Base-by-base conservation (phyloP, 1,284 basidiomycete species). In the Psilocybe mexicana region DNA sequence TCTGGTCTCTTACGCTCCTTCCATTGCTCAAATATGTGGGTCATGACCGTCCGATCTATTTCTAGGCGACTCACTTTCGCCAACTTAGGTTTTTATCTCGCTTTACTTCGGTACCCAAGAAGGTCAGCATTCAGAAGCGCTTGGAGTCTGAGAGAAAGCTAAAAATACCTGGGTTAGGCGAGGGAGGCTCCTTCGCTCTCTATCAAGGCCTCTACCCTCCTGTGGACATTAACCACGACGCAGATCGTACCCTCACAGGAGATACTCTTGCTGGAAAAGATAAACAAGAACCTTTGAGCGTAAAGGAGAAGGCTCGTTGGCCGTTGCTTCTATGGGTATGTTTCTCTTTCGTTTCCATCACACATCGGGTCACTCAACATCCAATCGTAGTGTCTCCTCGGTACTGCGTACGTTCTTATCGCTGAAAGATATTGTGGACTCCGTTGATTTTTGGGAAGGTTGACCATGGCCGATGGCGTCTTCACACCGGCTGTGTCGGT, bases 401-500 rank as follows among this genome's bases (percentile, higher is more conserved):
- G 75, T 54, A 79, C 77, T 26, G 65, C 76, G 71, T 76, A 63
- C 44, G 75, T 66, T 36, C 2, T 36, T 6, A 18, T 8, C n/a
- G 8, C 33, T 46, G 14, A 30, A 23, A 3, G 7, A 25, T 14
- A 7, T n/a, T 6, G 28, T 43, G 14, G 24, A 52, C 26, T 30
- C 40, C 44, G 4, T 12, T 24, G 36, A 59, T 18, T 52, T 14
- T 33, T 12, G 6, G 43, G 28, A 51, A 80, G 81, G 25, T 70
- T 87, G 44, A 86, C 85, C 0, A 78, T 88, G 72, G 80, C 84
- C 0, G 85, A 87, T 61, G 85, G 86, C 40, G 71, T 85, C 23
- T 77, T 84, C 40, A 85, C 84, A 1, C 85, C 86, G 11, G 86
- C 87, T 3, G 86, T 90, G 2, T 87, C 84, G 0, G 83, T 90